Conservation (phyloP, 2,329 filamentous ascomycete species). For the Pleoardoris graminearum region DNA sequence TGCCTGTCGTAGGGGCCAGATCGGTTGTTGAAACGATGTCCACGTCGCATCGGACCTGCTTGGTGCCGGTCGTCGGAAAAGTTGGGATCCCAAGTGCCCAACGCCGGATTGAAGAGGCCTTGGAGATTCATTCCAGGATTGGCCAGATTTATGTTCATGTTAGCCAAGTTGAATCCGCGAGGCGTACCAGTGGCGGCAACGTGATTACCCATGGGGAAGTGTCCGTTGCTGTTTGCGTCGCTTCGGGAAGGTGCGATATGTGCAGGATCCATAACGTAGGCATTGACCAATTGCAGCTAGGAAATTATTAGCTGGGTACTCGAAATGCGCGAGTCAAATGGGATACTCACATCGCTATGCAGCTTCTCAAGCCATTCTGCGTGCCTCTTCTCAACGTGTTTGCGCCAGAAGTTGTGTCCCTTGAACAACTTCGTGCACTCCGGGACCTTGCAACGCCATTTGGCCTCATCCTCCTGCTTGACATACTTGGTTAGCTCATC, state of each 20-base stretch:
- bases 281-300: slow-evolving; percentile 86
- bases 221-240: slow-evolving; percentile 92
- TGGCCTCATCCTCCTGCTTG: slow-evolving; percentile 96
- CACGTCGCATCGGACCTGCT: slow-evolving; percentile 50
- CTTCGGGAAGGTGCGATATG: slow-evolving; percentile 93
- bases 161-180: slow-evolving; percentile 84
- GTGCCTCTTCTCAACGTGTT: slow-evolving; percentile 97
- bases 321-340: background rate
- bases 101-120: slow-evolving; percentile 54
- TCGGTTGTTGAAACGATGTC: slow-evolving; percentile 45
- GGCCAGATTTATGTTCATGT: slow-evolving; percentile 66
- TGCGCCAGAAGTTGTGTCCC: slow-evolving; percentile 94
- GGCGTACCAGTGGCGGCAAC: slow-evolving; percentile 76
- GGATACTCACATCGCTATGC: slow-evolving; percentile 74
- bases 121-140: slow-evolving; percentile 47
- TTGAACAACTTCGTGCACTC: slow-evolving; percentile 98
- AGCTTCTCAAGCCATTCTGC: slow-evolving; percentile 80
- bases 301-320: background rate
- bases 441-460: slow-evolving; percentile 94
- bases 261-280: slow-evolving; percentile 90
- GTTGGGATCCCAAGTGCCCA: slow-evolving; percentile 62
- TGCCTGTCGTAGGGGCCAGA: slow-evolving; percentile 48
- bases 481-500: slow-evolving; percentile 86
- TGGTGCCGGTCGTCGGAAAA: slow-evolving; percentile 43
- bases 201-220: slow-evolving; percentile 83